Percentiles rank a stretch among this genome's conserved stretches.
Conservation (phyloP, 2,329 filamentous ascomycete genomes). For the Claviceps spartinae region DNA sequence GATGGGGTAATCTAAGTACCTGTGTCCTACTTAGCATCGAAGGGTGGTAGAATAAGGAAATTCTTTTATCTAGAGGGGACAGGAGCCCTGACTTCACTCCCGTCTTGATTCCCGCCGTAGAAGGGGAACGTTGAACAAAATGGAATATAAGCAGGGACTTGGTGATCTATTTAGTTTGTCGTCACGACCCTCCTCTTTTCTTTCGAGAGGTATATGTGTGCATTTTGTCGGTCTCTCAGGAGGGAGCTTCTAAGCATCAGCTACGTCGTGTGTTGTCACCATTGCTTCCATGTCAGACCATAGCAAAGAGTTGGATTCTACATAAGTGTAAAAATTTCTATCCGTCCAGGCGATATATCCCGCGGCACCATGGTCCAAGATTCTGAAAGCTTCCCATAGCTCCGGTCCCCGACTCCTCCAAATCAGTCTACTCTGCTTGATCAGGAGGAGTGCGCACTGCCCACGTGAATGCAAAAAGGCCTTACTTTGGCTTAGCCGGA, state of each 20-base stretch:
- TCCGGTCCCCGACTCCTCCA: neutral
- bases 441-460: neutral
- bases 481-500: slow-evolving; percentile 1
- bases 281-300: neutral
- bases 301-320: neutral
- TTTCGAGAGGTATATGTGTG: neutral
- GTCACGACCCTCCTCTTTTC: neutral
- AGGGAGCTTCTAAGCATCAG: neutral
- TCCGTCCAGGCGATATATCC: neutral
- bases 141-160: no score
- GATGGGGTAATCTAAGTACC: slow-evolving; percentile 14
- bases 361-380: neutral
- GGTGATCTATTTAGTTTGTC: neutral
- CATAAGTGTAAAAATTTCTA: neutral
- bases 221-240: neutral
- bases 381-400: neutral
- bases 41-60: no score
- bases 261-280: neutral
- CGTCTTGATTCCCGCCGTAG: neutral
- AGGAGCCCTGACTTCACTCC: no score
- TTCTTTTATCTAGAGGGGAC: no score
- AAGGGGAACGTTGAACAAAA: neutral
- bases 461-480: slow-evolving; percentile 3
- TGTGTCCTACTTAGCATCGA: neutral
- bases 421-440: neutral